Conservation (phyloP, 176 grass and related monocot genomes). For the Panicum miliaceum region DNA sequence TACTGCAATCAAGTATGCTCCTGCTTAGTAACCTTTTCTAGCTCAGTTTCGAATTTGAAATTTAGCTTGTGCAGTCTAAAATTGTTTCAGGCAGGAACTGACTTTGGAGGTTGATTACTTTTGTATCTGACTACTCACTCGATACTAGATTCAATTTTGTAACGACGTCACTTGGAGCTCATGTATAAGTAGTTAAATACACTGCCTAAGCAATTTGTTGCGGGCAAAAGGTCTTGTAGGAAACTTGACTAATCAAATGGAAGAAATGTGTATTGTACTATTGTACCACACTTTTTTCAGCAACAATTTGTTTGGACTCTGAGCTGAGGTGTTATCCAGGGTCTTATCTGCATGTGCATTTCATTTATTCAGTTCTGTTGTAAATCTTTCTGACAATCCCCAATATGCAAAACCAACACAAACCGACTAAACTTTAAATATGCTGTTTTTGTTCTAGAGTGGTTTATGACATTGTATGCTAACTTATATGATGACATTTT, state of each 20-base stretch:
- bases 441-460: constrained; percentile 2
- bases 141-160: constrained; percentile 7
- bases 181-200: background rate
- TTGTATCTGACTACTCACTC: background rate
- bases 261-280: background rate
- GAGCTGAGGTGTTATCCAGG: background rate
- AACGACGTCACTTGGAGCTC: no score
- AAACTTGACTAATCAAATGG: background rate
- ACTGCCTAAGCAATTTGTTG: background rate
- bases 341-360: background rate
- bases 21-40: background rate
- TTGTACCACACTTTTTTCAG: constrained; percentile 20
- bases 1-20: background rate
- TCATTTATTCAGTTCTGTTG: background rate
- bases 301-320: background rate
- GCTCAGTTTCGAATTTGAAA: background rate
- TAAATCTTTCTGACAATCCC: background rate
- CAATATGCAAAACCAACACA: background rate
- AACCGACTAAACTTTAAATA: background rate
- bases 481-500: background rate
- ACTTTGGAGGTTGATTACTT: background rate
- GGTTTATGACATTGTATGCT: background rate
- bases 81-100: background rate
- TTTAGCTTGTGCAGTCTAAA: background rate
- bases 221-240: background rate